Base-by-base conservation (phyloP, 2,329 filamentous ascomycete species). In the Calonectria honghensis region DNA sequence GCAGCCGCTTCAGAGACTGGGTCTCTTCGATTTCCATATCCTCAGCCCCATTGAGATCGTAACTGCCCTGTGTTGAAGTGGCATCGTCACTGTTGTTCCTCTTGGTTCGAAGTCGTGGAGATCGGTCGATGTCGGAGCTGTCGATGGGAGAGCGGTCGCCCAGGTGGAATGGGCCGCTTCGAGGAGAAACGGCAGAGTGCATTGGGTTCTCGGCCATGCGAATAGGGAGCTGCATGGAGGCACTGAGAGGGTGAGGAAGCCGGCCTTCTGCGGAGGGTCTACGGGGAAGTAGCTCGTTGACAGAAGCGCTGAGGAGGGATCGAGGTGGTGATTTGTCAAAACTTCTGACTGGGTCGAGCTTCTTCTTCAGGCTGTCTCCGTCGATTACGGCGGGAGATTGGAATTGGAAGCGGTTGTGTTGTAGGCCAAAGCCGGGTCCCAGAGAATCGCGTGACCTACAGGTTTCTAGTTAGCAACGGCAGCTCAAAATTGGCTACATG, bases 11-110 rank as follows among this genome's bases (percentile, higher is more conserved):
- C 81, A 89, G 87, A 79, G 78, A 89, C 77, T 76, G 87, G 81
- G 81, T 88, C 82, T 91, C 90, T 13, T 91, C 90, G 31, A 87
- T 89, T 1, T 90, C 89, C 79, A 85, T 85, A n/a, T 90, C 88
- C 24, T 87, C 86, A 24, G 78, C 77, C 1, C 78, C 79, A 45
- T 79, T 80, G 67, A 82, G 85, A 1, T 88, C 87, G 72, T 87
- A 88, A 75, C 85, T 87, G 11, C 86, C 85, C 57, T 88, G 86
- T 13, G 84, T 86, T 2, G 87, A 88, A 1, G 86, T 87, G 18
- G 85, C 85, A 70, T 90, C 90, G 64, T 91, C 90, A 70, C 89
- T 91, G 73, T 91, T 90, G 39, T 88, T 89, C 69, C 89, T 86
- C 74, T 85, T 85, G 7, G 85, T 83, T 59, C 88, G 86, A 48